Percentiles rank a stretch among this genome's conserved stretches.
Evolutionary conservation across 2,329 filamentous ascomycete species (phyloP).

Genomic region (Claviceps purpurea): DNA sequence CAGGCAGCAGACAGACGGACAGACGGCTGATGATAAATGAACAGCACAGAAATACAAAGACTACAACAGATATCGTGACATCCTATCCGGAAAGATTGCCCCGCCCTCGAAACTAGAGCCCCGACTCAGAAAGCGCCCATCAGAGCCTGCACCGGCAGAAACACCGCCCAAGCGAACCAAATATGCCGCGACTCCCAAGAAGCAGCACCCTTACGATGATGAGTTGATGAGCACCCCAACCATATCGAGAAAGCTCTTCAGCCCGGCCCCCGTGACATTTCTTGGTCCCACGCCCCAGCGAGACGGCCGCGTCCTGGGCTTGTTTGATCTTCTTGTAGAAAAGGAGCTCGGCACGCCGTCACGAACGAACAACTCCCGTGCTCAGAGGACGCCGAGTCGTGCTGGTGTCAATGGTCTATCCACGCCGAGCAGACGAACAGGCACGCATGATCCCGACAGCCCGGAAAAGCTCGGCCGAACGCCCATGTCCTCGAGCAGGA

Average conservation of each 20-base stretch:
- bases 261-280: conserved; percentile 42
- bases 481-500: conserved; percentile 44
- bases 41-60: conserved; percentile 63
- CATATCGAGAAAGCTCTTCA: conserved; percentile 45
- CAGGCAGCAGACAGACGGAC: background rate
- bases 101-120: conserved; percentile 20
- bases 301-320: conserved; percentile 61
- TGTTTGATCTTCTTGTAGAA: conserved; percentile 57
- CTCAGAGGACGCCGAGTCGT: conserved; percentile 1
- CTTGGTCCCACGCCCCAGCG: conserved; percentile 71
- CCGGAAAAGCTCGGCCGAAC: conserved; percentile 29
- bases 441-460: conserved; percentile 16
- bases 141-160: conserved; percentile 21
- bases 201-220: conserved; percentile 23
- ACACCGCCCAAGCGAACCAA: conserved; percentile 41
- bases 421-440: conserved; percentile 34
- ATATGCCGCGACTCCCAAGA: conserved; percentile 33
- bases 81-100: conserved; percentile 39
- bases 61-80: conserved; percentile 53
- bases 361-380: conserved; percentile 20
- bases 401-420: conserved; percentile 15
- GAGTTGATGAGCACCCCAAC: conserved; percentile 40
- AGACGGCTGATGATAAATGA: background rate
- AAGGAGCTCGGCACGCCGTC: conserved; percentile 37
- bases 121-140: conserved; percentile 26